Conservation (phyloP, 495 filamentous ascomycete genomes). For the Trichoderma gamsii region DNA sequence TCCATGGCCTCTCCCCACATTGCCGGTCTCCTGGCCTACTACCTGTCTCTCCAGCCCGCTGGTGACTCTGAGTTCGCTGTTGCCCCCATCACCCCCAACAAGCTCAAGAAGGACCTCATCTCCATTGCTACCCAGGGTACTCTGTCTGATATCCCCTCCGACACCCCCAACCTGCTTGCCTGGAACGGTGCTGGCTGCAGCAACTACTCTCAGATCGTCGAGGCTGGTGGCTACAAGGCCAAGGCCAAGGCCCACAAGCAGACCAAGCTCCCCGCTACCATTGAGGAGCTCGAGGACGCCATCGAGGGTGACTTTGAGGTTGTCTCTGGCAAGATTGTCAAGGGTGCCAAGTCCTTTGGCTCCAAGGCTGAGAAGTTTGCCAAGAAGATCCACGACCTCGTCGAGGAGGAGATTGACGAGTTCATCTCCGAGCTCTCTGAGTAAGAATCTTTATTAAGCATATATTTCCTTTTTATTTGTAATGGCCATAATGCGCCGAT, state of each 20-base stretch:
- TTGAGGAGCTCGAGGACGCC: constrained; percentile 53
- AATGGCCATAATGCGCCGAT: constrained; percentile 12
- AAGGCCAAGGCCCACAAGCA: constrained; percentile 12
- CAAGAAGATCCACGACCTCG: constrained; percentile 47
- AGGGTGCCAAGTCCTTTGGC: constrained; percentile 36
- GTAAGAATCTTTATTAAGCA: constrained; percentile 23
- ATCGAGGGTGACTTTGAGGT: constrained; percentile 54
- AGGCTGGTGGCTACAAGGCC: constrained; percentile 52
- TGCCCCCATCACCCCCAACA: constrained; percentile 81
- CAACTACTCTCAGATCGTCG: constrained; percentile 84
- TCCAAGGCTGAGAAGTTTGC: constrained; percentile 35
- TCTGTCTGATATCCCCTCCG: constrained; percentile 73
- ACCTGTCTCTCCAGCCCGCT: constrained; percentile 89
- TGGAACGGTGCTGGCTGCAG: constrained; percentile 96
- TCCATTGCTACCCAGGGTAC: constrained; percentile 72
- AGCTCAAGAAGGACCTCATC: constrained; percentile 87
- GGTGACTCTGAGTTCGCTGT: constrained; percentile 84
- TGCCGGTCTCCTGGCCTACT: constrained; percentile 92
- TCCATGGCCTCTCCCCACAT: constrained; percentile 99
- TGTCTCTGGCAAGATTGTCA: constrained; percentile 48
- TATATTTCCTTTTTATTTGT: constrained; percentile 8
- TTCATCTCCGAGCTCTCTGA: constrained; percentile 56
- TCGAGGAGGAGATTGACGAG: constrained; percentile 62
- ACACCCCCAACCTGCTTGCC: constrained; percentile 83
- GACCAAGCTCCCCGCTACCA: constrained; percentile 32